Percentiles rank a stretch among this genome's conserved stretches.
These are phyloP conservation scores for Curvularia verruculosa DNA, from an alignment of 2,329 filamentous ascomycete species.

Conservation along the genomic window DNA sequence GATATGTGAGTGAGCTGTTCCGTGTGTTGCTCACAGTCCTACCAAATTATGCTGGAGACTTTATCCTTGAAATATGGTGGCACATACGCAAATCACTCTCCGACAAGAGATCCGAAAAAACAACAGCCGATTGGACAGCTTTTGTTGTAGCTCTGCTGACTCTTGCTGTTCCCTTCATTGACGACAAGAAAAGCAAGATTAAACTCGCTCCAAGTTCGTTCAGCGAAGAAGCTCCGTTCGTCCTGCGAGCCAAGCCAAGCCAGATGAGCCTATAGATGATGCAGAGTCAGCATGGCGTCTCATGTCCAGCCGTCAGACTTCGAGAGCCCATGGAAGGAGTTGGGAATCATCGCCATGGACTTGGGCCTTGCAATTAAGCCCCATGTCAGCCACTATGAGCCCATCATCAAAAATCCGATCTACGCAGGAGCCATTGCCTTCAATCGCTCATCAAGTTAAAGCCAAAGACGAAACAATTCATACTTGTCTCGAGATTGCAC, in stretches of 20 bases:
- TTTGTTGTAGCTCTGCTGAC: slow-evolving; percentile 50
- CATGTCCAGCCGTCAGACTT: slow-evolving; percentile 43
- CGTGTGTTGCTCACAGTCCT: slow-evolving; percentile 42
- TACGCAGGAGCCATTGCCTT: slow-evolving; percentile 12
- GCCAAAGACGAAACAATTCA: slow-evolving; percentile 36
- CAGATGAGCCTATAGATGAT: slow-evolving; percentile 31
- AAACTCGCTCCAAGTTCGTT: slow-evolving; percentile 24
- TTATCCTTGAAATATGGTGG: slow-evolving; percentile 50
- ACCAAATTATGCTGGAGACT: slow-evolving; percentile 45
- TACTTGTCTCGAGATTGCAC: slow-evolving; percentile 40
- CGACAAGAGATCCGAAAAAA: slow-evolving; percentile 13
- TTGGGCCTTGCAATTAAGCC: slow-evolving; percentile 41
- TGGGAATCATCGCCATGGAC: slow-evolving; percentile 44
- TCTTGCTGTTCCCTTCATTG: slow-evolving; percentile 46
- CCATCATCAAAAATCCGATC: slow-evolving; percentile 31
- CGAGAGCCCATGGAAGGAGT: slow-evolving; percentile 33
- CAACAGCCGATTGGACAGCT: slow-evolving; percentile 47
- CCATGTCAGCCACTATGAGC: slow-evolving; percentile 31
- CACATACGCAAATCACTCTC: slow-evolving; percentile 38
- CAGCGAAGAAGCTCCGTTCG: slow-evolving; percentile 35
- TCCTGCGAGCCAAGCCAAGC: slow-evolving; percentile 30
- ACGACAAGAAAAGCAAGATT: slow-evolving; percentile 35
- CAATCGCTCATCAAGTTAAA: slow-evolving; percentile 37
- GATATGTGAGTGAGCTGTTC: slow-evolving; percentile 40
- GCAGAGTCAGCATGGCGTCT: slow-evolving; percentile 40